Percentiles rank a stretch among this genome's conserved stretches.
Evolutionary conservation across 768 basidiomycete species (phyloP).

Genomic region (Pisolithus tinctorius): DNA sequence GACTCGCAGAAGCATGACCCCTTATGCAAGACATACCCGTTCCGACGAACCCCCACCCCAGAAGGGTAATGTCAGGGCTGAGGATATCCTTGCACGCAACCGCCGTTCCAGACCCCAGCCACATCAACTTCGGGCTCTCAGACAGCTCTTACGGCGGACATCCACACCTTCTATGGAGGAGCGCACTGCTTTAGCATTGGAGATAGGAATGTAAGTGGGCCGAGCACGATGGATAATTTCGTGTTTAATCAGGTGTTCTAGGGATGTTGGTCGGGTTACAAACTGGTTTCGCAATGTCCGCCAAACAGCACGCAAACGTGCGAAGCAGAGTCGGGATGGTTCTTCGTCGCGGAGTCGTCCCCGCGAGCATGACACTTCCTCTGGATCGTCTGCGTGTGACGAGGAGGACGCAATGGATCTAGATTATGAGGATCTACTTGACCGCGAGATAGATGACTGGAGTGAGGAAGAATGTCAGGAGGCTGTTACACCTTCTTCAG

Average conservation of each 20-base stretch:
- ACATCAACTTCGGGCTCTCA: conserved; percentile 68
- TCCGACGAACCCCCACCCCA: conserved; percentile 19
- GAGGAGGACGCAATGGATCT: conserved; percentile 46
- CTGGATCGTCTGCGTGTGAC: conserved; percentile 44
- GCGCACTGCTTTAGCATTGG: conserved; percentile 61
- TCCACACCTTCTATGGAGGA: conserved; percentile 75
- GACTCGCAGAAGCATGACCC: conserved; percentile 18
- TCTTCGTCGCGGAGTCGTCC: conserved; percentile 26
- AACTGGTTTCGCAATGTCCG: conserved; percentile 86
- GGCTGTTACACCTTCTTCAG: conserved; percentile 66
- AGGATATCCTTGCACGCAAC: conserved; percentile 42
- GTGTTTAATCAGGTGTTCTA: conserved; percentile 20
- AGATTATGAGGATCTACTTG: conserved; percentile 36
- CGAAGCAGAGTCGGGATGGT: conserved; percentile 39
- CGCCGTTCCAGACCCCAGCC: conserved; percentile 75
- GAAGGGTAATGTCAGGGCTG: conserved; percentile 11
- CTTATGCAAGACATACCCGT: conserved; percentile 26
- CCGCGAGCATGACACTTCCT: conserved; percentile 39
- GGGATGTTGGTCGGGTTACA: conserved; percentile 80
- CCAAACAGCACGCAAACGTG: conserved; percentile 72
- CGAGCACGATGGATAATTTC: conserved; percentile 1
- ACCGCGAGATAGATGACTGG: conserved; percentile 41
- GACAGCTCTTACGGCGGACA: conserved; percentile 61
- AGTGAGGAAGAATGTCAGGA: conserved; percentile 73
- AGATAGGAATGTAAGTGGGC: conserved; percentile 65